A percentile compares a stretch with the other conserved stretches of the same genome.
Conservation (phyloP, 2,329 filamentous ascomycete species). For the Fusarium pseudocircinatum region DNA sequence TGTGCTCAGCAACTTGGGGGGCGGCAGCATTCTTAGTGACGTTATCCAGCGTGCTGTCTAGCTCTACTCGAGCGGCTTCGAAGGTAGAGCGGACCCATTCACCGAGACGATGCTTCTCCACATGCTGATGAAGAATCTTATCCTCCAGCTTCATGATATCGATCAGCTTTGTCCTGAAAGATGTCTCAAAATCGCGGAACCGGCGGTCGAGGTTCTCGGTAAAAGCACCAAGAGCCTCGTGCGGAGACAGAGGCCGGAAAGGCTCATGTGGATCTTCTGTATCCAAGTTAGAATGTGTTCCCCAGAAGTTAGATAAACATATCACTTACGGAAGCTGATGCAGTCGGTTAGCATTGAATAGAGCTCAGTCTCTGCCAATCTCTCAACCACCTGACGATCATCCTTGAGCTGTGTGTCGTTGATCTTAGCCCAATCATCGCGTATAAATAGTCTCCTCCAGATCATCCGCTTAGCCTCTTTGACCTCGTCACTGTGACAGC, state of each 20-base stretch:
- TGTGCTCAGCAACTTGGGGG: background rate
- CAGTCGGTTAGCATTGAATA: conserved; percentile 74
- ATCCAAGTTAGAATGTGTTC: conserved; percentile 42
- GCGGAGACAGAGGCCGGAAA: conserved; percentile 60
- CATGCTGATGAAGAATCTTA: conserved; percentile 67
- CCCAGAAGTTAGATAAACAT: background rate
- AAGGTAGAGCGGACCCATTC: conserved; percentile 67
- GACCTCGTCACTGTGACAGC: conserved; percentile 64
- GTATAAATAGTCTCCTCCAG: conserved; percentile 87
- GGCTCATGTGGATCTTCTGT: conserved; percentile 55
- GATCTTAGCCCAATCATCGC: conserved; percentile 84
- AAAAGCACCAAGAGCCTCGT: conserved; percentile 67
- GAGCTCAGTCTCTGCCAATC: conserved; percentile 72
- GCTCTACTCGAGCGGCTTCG: conserved; percentile 50
- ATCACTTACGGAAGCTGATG: conserved; percentile 69
- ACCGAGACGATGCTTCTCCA: conserved; percentile 74
- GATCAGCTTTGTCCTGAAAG: conserved; percentile 72
- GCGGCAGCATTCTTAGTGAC: conserved; percentile 36
- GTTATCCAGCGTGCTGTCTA: conserved; percentile 48
- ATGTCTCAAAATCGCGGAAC: conserved; percentile 68
- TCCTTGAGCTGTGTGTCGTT: conserved; percentile 81
- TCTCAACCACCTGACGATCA: conserved; percentile 72
- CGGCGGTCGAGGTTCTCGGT: conserved; percentile 69
- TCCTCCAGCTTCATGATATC: conserved; percentile 81
- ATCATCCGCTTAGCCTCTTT: conserved; percentile 71